These are phyloP conservation scores for Candida peoriensis DNA, from an alignment of 805 yeast species.

Conservation along the genomic window DNA sequence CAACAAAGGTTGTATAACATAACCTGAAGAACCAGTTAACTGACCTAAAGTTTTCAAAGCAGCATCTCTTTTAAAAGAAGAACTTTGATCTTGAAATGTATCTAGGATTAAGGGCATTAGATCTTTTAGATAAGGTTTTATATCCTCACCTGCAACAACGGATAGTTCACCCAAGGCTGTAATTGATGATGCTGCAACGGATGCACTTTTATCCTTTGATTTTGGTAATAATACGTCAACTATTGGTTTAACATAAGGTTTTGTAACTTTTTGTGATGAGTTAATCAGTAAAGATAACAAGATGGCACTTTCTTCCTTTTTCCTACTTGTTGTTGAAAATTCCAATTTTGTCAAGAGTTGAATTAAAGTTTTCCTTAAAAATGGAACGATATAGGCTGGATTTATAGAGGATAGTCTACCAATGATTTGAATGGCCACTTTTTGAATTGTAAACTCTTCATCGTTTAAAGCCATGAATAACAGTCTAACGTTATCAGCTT, in stretches of 20 bases:
- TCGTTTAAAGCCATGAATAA: constrained; percentile 88
- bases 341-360: constrained; percentile 83
- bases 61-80: constrained; percentile 83
- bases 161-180: constrained; percentile 86
- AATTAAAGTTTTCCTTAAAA: constrained; percentile 77
- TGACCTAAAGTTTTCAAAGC: constrained; percentile 87
- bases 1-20: constrained; percentile 87
- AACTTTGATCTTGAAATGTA: constrained; percentile 87
- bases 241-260: constrained; percentile 90
- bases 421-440: constrained; percentile 69
- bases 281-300: constrained; percentile 68
- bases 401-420: constrained; percentile 83
- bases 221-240: constrained; percentile 77
- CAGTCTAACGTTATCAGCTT: constrained; percentile 83
- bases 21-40: constrained; percentile 84
- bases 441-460: constrained; percentile 78
- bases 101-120: constrained; percentile 86
- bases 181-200: constrained; percentile 84
- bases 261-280: constrained; percentile 75
- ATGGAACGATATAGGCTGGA: constrained; percentile 95
- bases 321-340: constrained; percentile 68
- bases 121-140: constrained; percentile 63
- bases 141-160: constrained; percentile 81
- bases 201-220: constrained; percentile 63
- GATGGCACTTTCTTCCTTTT: constrained; percentile 83